Percentiles rank a stretch among this genome's conserved stretches.
Conservation (phyloP, 352 stramenopile species). For the Pythium brassicae region DNA sequence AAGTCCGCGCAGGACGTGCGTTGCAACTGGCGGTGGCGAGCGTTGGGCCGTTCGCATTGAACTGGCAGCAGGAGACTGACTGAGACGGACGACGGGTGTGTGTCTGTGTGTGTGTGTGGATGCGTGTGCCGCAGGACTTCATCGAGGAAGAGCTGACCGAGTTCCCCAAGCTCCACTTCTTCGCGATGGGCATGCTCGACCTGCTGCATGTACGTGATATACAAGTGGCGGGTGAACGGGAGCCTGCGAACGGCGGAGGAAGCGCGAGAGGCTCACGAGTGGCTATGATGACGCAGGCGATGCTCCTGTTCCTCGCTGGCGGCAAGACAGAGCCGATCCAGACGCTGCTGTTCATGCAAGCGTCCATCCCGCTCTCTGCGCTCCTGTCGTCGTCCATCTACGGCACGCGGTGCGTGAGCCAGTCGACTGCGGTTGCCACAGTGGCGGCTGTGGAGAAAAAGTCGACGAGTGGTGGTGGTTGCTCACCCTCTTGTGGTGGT, state of each 20-base stretch:
- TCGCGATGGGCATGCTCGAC: slow-evolving; percentile 83
- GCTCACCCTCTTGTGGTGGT: too few species aligned
- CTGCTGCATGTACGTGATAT: slow-evolving; percentile 59
- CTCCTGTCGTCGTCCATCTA: slow-evolving; percentile 56
- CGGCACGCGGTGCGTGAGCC: slow-evolving; percentile 43
- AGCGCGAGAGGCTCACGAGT: too few species aligned
- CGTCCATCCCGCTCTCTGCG: slow-evolving; percentile 67
- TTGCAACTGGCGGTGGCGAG: slow-evolving; percentile 29
- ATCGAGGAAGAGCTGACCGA: slow-evolving; percentile 82
- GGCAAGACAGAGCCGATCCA: slow-evolving; percentile 80
- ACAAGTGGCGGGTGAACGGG: too few species aligned
- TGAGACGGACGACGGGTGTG: too few species aligned
- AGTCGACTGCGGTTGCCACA: too few species aligned
- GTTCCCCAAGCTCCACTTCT: slow-evolving; percentile 86
- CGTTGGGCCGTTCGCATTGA: neutral
- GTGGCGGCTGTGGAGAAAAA: too few species aligned
- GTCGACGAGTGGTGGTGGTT: neutral
- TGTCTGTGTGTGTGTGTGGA: neutral
- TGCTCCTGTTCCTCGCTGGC: slow-evolving; percentile 82
- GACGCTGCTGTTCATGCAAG: slow-evolving; percentile 83
- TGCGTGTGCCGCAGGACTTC: slow-evolving; percentile 50
- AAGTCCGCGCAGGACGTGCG: slow-evolving; percentile 69
- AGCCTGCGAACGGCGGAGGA: too few species aligned
- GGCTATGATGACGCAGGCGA: slow-evolving; percentile 38
- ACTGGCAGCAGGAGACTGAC: too few species aligned